Evolutionary conservation across 2,329 filamentous ascomycete genomes (phyloP).

Genomic region (Cytospora mali): DNA sequence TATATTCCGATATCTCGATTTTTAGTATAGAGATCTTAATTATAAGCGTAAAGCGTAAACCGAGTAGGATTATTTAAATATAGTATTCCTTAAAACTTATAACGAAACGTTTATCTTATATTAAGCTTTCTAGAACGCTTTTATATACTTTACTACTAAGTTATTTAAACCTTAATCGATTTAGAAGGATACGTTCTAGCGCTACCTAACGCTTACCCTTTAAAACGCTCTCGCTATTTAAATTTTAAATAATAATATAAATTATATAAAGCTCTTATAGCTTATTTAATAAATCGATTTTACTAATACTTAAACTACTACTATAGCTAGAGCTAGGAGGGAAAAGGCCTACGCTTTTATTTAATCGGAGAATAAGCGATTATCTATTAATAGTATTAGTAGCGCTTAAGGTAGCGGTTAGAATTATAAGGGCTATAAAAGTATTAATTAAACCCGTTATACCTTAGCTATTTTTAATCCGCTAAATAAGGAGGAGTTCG

Average conservation of each 20-base stretch:
- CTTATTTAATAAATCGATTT: background rate
- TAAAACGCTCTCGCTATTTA: background rate
- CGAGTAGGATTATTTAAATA: background rate
- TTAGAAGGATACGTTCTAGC: background rate
- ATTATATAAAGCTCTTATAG: background rate
- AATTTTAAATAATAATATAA: background rate
- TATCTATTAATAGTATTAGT: no score
- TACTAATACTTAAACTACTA: background rate
- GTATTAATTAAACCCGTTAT: no score
- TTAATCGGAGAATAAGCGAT: no score
- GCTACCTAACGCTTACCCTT: background rate
- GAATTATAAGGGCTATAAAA: no score
- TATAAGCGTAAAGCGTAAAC: background rate
- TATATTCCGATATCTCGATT: no score
- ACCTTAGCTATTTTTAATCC: no score
- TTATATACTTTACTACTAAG: no score
- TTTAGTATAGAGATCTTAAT: background rate
- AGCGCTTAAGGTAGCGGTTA: no score
- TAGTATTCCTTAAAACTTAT: background rate
- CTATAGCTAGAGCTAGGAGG: no score
- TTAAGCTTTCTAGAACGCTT: no score
- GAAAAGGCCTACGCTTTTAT: no score
- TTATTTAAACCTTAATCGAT: background rate
- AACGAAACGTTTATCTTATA: no score
- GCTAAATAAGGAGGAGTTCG: background rate